Evolutionary conservation across 306 rosid species (phyloP).

Genomic region (Echinosophora koreensis): DNA sequence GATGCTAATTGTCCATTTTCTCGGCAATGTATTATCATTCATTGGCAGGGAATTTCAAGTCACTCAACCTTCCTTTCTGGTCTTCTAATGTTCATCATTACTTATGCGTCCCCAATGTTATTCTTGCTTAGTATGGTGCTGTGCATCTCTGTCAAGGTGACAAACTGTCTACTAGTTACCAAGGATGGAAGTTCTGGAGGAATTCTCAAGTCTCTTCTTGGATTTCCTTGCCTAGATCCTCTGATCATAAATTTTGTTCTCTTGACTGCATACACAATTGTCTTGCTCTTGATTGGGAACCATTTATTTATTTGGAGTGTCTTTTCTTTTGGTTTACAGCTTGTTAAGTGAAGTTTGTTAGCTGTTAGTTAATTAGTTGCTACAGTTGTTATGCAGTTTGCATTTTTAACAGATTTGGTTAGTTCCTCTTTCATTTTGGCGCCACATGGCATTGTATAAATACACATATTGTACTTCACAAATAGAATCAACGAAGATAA

Average conservation of each 20-base stretch:
- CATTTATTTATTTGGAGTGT: slow-evolving; percentile 97
- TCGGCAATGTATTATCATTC: slow-evolving; percentile 46
- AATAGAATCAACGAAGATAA: no score
- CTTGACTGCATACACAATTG: slow-evolving; percentile 70
- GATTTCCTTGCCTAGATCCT: slow-evolving; percentile 84
- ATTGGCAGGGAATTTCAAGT: slow-evolving; percentile 87
- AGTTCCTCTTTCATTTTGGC: no score
- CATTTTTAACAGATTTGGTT: no score
- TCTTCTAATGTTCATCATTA: slow-evolving; percentile 87
- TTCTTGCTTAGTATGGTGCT: slow-evolving; percentile 77
- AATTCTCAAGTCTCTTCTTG: slow-evolving; percentile 73
- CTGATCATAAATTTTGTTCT: slow-evolving; percentile 76
- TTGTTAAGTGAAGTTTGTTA: no score
- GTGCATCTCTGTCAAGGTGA: slow-evolving; percentile 72
- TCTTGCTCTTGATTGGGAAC: slow-evolving; percentile 88
- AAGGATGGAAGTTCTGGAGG: slow-evolving; percentile 61
- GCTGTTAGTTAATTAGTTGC: no score
- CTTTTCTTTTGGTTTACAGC: not conserved
- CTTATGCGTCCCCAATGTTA: slow-evolving; percentile 96
- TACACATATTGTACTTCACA: no score
- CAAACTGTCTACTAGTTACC: slow-evolving; percentile 43
- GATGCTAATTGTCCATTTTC: slow-evolving; percentile 43
- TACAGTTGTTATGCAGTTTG: no score
- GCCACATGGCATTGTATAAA: no score
- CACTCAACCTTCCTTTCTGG: slow-evolving; percentile 88